phyloP scores from a whole-genome alignment of 1,139 yeast species.

The Debaryomyces fabryi region DNA sequence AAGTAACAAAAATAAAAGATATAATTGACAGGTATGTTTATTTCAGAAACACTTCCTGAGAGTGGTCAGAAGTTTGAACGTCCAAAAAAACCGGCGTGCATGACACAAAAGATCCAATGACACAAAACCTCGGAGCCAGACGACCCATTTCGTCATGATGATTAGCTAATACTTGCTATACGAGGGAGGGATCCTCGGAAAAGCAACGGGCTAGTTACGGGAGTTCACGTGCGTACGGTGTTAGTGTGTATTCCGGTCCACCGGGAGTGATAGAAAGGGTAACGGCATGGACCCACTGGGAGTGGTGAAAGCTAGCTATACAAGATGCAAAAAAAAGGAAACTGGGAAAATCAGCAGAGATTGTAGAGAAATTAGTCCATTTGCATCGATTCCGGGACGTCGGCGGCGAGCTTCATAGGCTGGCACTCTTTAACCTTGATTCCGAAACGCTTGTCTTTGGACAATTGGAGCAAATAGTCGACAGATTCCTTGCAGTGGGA shows the following conservation, averaged over 20 bases:
- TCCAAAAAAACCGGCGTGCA: slow-evolving; percentile 6
- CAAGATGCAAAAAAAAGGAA: slow-evolving; percentile 5
- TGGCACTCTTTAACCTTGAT: slow-evolving; percentile 62
- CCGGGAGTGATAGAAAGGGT: background rate
- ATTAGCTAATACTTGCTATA: slow-evolving; percentile 2
- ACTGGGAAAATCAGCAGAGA: background rate
- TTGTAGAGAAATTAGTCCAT: slow-evolving; percentile 24
- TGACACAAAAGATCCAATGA: slow-evolving; percentile 2
- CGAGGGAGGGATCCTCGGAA: background rate
- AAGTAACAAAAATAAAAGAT: slow-evolving; percentile 7
- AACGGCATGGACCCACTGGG: background rate
- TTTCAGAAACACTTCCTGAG: slow-evolving; percentile 5
- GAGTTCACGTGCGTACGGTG: background rate
- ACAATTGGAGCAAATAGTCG: slow-evolving; percentile 55
- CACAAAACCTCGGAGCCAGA: background rate
- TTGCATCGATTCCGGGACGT: slow-evolving; percentile 37
- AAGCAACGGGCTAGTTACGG: background rate
- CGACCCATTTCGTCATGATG: slow-evolving; percentile 1
- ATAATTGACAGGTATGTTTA: slow-evolving; percentile 4
- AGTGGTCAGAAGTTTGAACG: slow-evolving; percentile 7
- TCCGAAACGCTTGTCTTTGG: slow-evolving; percentile 71
- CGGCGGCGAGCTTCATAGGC: slow-evolving; percentile 42
- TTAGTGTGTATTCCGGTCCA: background rate
- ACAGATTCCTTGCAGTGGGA: slow-evolving; percentile 52
- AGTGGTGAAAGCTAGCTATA: slow-evolving; percentile 9